A percentile compares a stretch with the other conserved stretches of the same genome.
phyloP scores from a whole-genome alignment of 2,329 filamentous ascomycete genomes.

The Penicillium hesseltinei region DNA sequence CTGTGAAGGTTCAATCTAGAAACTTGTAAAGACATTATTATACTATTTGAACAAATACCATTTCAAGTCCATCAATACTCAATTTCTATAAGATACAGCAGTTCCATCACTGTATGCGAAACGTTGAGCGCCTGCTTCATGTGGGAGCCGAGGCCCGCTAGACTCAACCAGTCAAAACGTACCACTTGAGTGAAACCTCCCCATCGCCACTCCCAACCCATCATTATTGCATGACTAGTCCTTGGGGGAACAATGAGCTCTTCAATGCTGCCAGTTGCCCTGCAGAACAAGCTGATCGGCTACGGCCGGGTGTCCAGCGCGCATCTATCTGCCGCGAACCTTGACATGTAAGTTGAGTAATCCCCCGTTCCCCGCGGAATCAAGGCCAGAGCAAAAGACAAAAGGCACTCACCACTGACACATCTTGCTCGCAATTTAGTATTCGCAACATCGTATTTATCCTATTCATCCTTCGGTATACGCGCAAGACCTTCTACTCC shows the following conservation, averaged over 20 bases:
- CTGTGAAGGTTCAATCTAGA: background rate
- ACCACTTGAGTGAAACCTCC: conserved; percentile 13
- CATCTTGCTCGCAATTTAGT: conserved; percentile 45
- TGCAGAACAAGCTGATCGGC: conserved; percentile 46
- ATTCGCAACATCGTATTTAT: conserved; percentile 85
- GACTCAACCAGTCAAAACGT: conserved; percentile 10
- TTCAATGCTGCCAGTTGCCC: conserved; percentile 42
- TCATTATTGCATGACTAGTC: conserved; percentile 12
- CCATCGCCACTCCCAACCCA: conserved; percentile 10
- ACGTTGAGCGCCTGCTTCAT: conserved; percentile 6
- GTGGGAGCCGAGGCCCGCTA: conserved; percentile 15
- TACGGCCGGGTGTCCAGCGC: conserved; percentile 34
- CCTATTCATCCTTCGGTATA: conserved; percentile 81
- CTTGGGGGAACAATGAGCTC: conserved; percentile 36
- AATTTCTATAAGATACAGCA: background rate
- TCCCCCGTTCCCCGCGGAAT: conserved; percentile 10
- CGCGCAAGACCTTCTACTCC: conserved; percentile 76
- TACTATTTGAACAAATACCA: no score
- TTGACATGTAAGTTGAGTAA: conserved; percentile 44
- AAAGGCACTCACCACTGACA: conserved; percentile 6
- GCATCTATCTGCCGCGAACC: conserved; percentile 37
- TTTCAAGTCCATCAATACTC: background rate
- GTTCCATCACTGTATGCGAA: background rate
- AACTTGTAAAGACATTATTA: background rate
- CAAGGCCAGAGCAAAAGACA: background rate